Conservation (phyloP, 2,329 filamentous ascomycete species). For the Exutisphaerella laricina region DNA sequence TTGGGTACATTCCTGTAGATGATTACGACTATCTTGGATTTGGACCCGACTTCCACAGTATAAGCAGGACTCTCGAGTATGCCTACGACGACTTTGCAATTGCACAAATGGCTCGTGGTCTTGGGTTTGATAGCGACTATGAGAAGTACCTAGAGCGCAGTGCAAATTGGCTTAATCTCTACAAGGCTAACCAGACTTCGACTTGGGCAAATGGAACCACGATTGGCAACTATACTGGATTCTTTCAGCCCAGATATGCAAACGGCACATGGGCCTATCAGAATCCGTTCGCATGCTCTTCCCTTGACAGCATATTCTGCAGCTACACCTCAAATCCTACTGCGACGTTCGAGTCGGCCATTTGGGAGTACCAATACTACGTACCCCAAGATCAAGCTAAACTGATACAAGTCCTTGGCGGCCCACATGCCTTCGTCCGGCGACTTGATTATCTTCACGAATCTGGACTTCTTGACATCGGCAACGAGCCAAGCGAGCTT, state of each 20-base stretch:
- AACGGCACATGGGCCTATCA: conserved; percentile 65
- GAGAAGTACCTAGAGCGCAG: conserved; percentile 58
- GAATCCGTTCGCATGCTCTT: conserved; percentile 49
- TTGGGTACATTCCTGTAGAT: conserved; percentile 55
- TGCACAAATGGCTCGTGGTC: conserved; percentile 57
- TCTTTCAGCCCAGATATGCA: conserved; percentile 61
- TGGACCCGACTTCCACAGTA: conserved; percentile 62
- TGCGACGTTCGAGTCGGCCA: conserved; percentile 66
- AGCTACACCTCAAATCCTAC: conserved; percentile 46
- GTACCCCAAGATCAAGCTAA: conserved; percentile 39
- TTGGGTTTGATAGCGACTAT: conserved; percentile 49
- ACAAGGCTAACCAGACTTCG: conserved; percentile 55
- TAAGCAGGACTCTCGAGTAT: conserved; percentile 67
- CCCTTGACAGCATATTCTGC: conserved; percentile 47
- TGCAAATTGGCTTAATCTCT: conserved; percentile 66
- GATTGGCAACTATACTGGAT: conserved; percentile 58
- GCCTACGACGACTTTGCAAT: conserved; percentile 64
- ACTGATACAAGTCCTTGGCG: conserved; percentile 37
- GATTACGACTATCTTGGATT: conserved; percentile 55
- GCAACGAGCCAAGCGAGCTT: conserved; percentile 41
- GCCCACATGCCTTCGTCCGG: conserved; percentile 34
- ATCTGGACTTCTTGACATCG: conserved; percentile 38
- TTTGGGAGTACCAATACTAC: conserved; percentile 66
- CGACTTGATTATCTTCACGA: conserved; percentile 40
- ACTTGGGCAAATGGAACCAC: conserved; percentile 48